Evolutionary conservation across 768 basidiomycete species (phyloP).

Genomic region (Gloeostereum incarnatum): DNA sequence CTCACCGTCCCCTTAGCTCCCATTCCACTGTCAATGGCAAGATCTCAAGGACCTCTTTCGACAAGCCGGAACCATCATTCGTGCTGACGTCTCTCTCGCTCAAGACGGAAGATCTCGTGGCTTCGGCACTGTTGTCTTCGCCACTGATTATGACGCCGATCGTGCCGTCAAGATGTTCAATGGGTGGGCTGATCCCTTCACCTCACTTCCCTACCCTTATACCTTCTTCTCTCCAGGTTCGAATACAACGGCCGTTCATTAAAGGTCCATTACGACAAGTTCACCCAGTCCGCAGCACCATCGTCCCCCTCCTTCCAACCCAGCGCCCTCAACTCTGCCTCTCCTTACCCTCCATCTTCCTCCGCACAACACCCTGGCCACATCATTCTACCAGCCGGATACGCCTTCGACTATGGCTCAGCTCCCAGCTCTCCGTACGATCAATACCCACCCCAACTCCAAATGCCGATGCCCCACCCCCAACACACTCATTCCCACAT

Average conservation of each 20-base stretch:
- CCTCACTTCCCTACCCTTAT: not conserved
- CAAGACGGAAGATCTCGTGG: conserved; percentile 85
- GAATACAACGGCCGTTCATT: conserved; percentile 83
- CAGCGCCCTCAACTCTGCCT: conserved; percentile 3
- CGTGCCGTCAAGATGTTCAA: conserved; percentile 83
- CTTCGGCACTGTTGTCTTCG: conserved; percentile 87
- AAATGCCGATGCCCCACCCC: conserved; percentile 9
- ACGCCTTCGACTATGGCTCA: conserved; percentile 28
- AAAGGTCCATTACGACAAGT: conserved; percentile 91
- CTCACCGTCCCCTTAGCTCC: conserved; percentile 42
- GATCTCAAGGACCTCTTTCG: conserved; percentile 96
- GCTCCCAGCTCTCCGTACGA: conserved; percentile 28
- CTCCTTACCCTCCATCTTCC: conserved; percentile 4
- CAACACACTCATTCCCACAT: conserved; percentile 9
- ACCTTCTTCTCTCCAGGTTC: conserved; percentile 39
- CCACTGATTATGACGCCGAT: conserved; percentile 76
- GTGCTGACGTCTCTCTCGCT: conserved; percentile 87
- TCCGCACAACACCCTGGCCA: conserved; percentile 13
- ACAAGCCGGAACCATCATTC: conserved; percentile 79
- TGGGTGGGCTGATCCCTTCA: conserved; percentile 45
- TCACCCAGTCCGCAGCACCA: conserved; percentile 30
- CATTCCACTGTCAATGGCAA: conserved; percentile 96
- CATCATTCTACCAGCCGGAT: conserved; percentile 24
- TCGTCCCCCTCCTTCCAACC: conserved; percentile 6
- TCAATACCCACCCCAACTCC: conserved; percentile 12